Evolutionary conservation across 169 alveolate species (phyloP), one percentile per base, ranked within the genome.

Genomic region (Eimeria falciformis): DNA sequence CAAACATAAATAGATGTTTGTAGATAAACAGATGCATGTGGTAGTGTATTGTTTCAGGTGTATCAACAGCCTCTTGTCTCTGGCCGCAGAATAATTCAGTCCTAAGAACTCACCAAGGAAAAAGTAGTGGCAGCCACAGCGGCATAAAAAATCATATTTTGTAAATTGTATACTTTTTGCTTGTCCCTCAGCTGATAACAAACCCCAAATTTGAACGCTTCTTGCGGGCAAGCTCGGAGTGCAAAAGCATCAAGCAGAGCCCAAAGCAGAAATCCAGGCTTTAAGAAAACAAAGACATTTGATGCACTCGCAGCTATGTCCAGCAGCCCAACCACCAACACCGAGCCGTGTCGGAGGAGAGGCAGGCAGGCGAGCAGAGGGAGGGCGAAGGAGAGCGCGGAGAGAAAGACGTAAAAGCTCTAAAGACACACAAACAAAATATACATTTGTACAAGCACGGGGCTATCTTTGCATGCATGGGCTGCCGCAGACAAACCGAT

Each of bases 191-290:
- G 73, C 73, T 62, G 73, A 29, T 18, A 62, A 62, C 33, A 12
- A 62, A 40, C 62, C 9, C 66, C 90, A 21, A 9, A 14, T 25
- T 82, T 82, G 78, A 82, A 6, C 43, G 43, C 47, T 62, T 82
- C 79, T 43, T 82, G 90, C 46, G 58, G 6, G 45, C 29, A 21
- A 7, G 90, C 90, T 29, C 40, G 50, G 46, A 82, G 75, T 25
- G 58, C 27, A 46, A 82, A 58, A 0, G 90, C 23, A 23, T 82
- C 90, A 27, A 82, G 77, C 45, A 82, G 65, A 0, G 77, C 65
- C 90, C 90, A 82, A 21, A 82, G 90, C n/a, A 69, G 43, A 62
- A 40, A 82, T 29, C 90, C 90, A 0, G 90, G 90, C 79, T 78
- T 27, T 12, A 82, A 23, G 23, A 82, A 33, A 56, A 33, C 17